phyloP scores from a whole-genome alignment of 805 yeast genomes.

The Ogataea degrootiae region DNA sequence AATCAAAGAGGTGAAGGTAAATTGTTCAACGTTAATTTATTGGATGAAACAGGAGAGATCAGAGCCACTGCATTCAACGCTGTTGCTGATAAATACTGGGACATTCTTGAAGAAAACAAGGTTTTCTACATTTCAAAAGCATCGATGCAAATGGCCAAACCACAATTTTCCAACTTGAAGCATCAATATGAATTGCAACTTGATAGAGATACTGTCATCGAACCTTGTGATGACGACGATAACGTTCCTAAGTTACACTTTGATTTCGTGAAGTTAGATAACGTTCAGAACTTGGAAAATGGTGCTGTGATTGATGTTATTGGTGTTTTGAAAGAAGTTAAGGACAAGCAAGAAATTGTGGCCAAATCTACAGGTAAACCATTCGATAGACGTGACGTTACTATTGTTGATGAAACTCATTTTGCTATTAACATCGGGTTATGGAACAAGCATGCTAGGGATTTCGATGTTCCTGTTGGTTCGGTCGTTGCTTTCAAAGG shows the following conservation, averaged over 20 bases:
- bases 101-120: conserved; percentile 78
- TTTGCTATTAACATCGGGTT: conserved; percentile 73
- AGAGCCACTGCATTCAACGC: conserved; percentile 93
- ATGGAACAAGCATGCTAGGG: conserved; percentile 86
- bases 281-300: conserved; percentile 61
- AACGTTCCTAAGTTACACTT: conserved; percentile 77
- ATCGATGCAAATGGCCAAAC: conserved; percentile 76
- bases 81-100: conserved; percentile 73
- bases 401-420: conserved; percentile 80
- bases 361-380: conserved; percentile 87
- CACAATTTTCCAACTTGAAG: conserved; percentile 74
- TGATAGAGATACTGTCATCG: conserved; percentile 73
- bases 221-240: conserved; percentile 52
- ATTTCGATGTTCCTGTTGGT: conserved; percentile 68
- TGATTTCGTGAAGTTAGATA: conserved; percentile 65
- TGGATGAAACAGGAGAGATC: conserved; percentile 95
- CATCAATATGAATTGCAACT: conserved; percentile 86
- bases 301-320: conserved; percentile 79
- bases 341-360: conserved; percentile 70
- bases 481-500: conserved; percentile 91
- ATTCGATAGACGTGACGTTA: conserved; percentile 86
- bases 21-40: conserved; percentile 77
- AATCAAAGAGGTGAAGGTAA: conserved; percentile 86
- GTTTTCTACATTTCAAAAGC: conserved; percentile 83
- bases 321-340: conserved; percentile 77